Conservation (phyloP, 352 stramenopile species). For the Globisporangium cystogenes region DNA sequence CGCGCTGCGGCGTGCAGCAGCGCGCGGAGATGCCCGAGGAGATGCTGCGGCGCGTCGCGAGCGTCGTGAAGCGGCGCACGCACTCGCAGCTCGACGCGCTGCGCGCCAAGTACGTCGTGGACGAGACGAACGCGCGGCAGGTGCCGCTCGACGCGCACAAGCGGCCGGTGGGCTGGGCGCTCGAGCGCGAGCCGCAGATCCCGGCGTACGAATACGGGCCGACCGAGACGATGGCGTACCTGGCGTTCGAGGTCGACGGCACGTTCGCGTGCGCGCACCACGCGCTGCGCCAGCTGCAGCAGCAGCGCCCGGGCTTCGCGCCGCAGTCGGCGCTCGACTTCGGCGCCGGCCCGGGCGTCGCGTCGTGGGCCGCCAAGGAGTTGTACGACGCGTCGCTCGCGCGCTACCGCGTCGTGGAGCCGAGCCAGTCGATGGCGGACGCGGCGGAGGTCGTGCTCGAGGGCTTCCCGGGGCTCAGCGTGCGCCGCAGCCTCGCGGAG, state of each 20-base stretch:
- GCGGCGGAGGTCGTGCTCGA: conserved; percentile 65
- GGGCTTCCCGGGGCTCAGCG: conserved; percentile 65
- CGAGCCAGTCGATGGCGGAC: conserved; percentile 85
- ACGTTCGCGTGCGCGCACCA: conserved; percentile 65
- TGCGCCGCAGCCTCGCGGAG: conserved; percentile 64
- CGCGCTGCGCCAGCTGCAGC: conserved; percentile 60
- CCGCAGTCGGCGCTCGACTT: conserved; percentile 75
- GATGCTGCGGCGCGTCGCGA: conserved; percentile 52
- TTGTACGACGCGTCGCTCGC: conserved; percentile 58
- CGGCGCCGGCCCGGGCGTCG: conserved; percentile 64
- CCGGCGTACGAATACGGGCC: conserved; percentile 63
- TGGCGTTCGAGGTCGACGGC: conserved; percentile 70
- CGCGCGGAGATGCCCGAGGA: conserved; percentile 70
- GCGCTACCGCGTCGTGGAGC: conserved; percentile 72
- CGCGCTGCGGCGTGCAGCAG: conserved; percentile 54
- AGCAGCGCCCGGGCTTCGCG: conserved; percentile 42
- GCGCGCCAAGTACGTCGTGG: conserved; percentile 44
- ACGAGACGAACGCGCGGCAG: conserved; percentile 37
- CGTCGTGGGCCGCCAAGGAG: conserved; percentile 70
- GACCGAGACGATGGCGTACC: conserved; percentile 63
- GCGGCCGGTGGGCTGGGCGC: conserved; percentile 68
- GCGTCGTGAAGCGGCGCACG: conserved; percentile 57
- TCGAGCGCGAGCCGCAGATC: conserved; percentile 63
- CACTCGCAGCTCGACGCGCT: conserved; percentile 75
- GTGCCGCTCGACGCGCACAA: conserved; percentile 79